Percentiles rank a stretch among this genome's conserved stretches.
These are phyloP conservation scores for Dryas alaskensis DNA, from an alignment of 306 rosid species.

Conservation along the genomic window DNA sequence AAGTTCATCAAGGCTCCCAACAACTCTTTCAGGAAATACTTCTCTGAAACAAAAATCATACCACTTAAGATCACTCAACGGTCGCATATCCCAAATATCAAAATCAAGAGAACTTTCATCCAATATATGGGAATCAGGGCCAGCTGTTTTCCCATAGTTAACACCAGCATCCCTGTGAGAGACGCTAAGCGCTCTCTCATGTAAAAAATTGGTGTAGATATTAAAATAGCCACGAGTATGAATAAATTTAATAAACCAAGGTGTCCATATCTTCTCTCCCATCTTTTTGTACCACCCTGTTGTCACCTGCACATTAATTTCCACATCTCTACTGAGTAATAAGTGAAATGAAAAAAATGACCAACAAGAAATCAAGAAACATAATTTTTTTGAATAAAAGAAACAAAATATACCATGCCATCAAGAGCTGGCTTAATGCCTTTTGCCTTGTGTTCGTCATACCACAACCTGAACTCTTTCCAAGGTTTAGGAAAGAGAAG, in stretches of 20 bases:
- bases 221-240: constrained; percentile 80
- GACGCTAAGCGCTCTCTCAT: constrained; percentile 78
- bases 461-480: constrained; percentile 99
- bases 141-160: constrained; percentile 90
- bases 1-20: constrained; percentile 55
- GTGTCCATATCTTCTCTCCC: constrained; percentile 98
- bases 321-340: constrained; percentile 25
- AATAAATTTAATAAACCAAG: constrained; percentile 93
- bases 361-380: neutral
- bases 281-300: constrained; percentile 88
- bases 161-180: constrained; percentile 98
- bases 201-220: constrained; percentile 70
- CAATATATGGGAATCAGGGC: constrained; percentile 83
- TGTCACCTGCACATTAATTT: constrained; percentile 61
- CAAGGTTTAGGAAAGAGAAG: constrained; percentile 96
- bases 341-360: constrained; percentile 11
- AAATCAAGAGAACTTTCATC: constrained; percentile 61
- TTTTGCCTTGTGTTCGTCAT: constrained; percentile 72
- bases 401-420: constrained; percentile 63
- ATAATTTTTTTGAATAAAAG: constrained; percentile 2
- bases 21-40: constrained; percentile 55
- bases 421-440: constrained; percentile 72
- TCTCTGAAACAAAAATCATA: constrained; percentile 93
- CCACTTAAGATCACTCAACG: constrained; percentile 71
- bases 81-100: constrained; percentile 60